Conservation (phyloP, 2,329 filamentous ascomycete species). For the Scedosporium apiospermum region DNA sequence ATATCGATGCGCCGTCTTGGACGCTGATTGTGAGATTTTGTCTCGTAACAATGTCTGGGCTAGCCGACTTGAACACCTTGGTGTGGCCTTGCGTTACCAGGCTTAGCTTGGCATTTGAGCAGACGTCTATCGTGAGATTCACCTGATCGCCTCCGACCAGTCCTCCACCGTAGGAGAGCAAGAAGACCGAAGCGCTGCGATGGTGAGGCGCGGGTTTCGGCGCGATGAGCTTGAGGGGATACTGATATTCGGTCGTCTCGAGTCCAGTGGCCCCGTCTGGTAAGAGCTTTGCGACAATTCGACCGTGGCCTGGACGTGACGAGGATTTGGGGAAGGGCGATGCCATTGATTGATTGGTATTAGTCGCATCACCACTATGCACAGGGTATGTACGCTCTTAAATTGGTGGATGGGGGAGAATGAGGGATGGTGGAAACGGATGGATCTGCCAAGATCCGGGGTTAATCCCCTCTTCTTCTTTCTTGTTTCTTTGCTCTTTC, state of each 20-base stretch:
- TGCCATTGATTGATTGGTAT: constrained; percentile 25
- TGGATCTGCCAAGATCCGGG: too few species aligned
- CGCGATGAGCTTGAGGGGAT: constrained; percentile 87
- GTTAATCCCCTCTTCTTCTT: too few species aligned
- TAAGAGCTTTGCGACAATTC: constrained; percentile 62
- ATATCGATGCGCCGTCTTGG: constrained; percentile 42
- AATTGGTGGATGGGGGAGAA: too few species aligned
- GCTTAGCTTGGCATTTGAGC: constrained; percentile 54
- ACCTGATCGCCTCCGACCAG: constrained; percentile 82
- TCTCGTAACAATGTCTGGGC: constrained; percentile 43
- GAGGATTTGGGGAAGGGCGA: constrained; percentile 72
- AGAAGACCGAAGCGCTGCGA: constrained; percentile 69
- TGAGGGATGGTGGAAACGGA: too few species aligned
- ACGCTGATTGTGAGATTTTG: constrained; percentile 47
- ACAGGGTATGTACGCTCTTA: background rate
- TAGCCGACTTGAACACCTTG: constrained; percentile 81
- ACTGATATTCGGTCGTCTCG: constrained; percentile 74
- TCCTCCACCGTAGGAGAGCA: constrained; percentile 90
- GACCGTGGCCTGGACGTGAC: constrained; percentile 67
- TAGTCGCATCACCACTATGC: background rate
- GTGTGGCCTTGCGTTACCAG: constrained; percentile 72
- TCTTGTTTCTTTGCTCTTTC: too few species aligned
- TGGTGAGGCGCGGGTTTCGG: constrained; percentile 57
- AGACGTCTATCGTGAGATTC: constrained; percentile 59
- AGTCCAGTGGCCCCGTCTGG: constrained; percentile 65